Evolutionary conservation across 176 grass and related monocot genomes (phyloP).

Genomic region (Carex cristatella): DNA sequence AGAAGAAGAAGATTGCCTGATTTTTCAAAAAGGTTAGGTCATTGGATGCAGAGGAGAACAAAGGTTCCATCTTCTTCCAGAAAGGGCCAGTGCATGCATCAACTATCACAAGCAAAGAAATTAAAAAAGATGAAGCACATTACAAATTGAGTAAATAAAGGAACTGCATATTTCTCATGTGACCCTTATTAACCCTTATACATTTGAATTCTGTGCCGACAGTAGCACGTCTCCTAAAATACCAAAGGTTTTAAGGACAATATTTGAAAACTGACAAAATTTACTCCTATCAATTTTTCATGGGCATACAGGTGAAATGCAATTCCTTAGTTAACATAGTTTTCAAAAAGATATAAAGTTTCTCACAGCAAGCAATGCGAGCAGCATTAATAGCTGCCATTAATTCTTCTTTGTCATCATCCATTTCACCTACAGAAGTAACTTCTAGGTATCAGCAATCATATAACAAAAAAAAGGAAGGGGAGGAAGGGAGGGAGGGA

Average conservation of each 20-base stretch:
- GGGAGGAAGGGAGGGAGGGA: not conserved
- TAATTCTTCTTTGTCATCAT: conserved; percentile 76
- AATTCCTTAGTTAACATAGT: not conserved
- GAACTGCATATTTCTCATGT: conserved; percentile 20
- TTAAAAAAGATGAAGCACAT: not conserved
- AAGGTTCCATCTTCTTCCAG: conserved; percentile 91
- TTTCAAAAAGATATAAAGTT: not conserved
- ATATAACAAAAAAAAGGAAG: not conserved
- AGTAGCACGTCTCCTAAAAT: not conserved
- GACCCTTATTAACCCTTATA: not conserved
- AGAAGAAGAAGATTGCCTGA: conserved; percentile 38
- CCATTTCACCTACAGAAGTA: conserved; percentile 51
- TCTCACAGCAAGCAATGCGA: conserved; percentile 51
- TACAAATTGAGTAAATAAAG: not conserved
- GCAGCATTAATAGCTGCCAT: conserved; percentile 73
- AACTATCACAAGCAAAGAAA: conserved; percentile 30
- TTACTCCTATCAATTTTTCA: not conserved
- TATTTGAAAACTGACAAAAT: not conserved
- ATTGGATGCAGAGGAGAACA: conserved; percentile 49
- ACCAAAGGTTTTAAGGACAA: not conserved
- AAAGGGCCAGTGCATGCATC: conserved; percentile 57
- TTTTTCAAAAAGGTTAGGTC: conserved; percentile 61
- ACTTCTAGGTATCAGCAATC: not conserved
- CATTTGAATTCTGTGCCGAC: not conserved
- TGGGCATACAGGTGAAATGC: not conserved